Percentiles rank a stretch among this genome's conserved stretches.
Evolutionary conservation across 306 rosid species (phyloP).

Genomic region (Citrullus colocynthis): DNA sequence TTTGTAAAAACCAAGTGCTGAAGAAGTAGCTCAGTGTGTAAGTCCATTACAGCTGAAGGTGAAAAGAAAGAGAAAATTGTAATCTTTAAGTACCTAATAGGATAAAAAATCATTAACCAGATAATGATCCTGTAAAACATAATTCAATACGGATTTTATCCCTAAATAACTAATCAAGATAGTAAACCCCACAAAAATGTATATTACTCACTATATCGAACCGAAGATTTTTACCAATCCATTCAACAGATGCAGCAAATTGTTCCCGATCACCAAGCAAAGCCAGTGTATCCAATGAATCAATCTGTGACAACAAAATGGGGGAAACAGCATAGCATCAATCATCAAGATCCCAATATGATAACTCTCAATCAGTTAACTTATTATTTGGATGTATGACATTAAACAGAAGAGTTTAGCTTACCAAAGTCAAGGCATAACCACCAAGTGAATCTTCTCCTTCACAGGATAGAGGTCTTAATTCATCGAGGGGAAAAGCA

Average conservation of each 20-base stretch:
- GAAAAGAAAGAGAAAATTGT: background rate
- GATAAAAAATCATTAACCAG: background rate
- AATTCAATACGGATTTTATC: background rate
- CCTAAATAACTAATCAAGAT: background rate
- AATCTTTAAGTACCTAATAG: background rate
- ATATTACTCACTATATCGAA: conserved; percentile 80
- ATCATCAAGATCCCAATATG: background rate
- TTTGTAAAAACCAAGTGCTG: background rate
- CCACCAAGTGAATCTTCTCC: conserved; percentile 91
- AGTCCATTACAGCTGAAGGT: background rate
- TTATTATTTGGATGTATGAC: background rate
- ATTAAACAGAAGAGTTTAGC: background rate
- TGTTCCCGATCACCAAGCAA: conserved; percentile 68
- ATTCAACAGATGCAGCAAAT: conserved; percentile 68
- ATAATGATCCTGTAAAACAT: background rate
- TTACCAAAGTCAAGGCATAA: conserved; percentile 84
- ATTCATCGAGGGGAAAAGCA: conserved; percentile 91
- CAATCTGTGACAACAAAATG: conserved; percentile 41
- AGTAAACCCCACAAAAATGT: background rate
- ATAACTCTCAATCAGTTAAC: background rate
- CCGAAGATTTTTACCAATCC: conserved; percentile 95
- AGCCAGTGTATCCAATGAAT: conserved; percentile 81
- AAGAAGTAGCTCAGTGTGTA: background rate
- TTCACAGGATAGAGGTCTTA: conserved; percentile 64
- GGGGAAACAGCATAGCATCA: background rate